Evolutionary conservation across 2,329 filamentous ascomycete species (phyloP), one percentile per base, ranked within the genome.

Genomic region (Colletotrichum karsti): DNA sequence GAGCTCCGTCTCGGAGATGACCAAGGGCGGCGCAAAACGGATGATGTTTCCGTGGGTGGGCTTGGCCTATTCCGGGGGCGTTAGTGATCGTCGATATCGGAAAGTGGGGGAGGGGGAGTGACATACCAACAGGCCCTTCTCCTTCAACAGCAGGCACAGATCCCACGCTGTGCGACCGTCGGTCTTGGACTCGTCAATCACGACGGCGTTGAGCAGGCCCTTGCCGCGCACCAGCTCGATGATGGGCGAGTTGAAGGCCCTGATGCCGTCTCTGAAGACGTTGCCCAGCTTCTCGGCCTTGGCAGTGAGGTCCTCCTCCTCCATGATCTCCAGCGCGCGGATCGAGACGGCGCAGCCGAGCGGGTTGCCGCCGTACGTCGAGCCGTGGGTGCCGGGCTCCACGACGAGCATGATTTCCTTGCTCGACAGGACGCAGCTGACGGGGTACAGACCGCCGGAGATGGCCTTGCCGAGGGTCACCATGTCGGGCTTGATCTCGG

Each of bases 31-130:
- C n/a, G 96, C 96, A 70, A 99, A 92, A 65, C 96, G 93, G 78
- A 99, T 99, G 79, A 99, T 98, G 82, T 98, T 98, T 77, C 97
- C 92, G 81, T 99, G 96, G 7, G 96, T 99, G 30, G 96, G 96
- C 88, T 99, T 99, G 75, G 96, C 96, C 94, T 97, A 78, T 76
- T 67, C 30, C 12, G 69, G 50, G 69, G 50, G 48, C 30, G 68
- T 74, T 61, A 75, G 69, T 50, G 12, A 4, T 18, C 48, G 13
- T 33, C 35, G n/a, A 10, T 9, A 44, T 13, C 15, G 28, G 28
- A 20, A 37, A 41, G 33, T 50, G 28, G 42, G 30, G 55, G 55
- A 22, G 28, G 28, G 18, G 51, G 35, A 55, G 8, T 20, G 28
- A 60, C 44, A 30, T 86, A 97, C 94, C 87, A 99, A 80, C 63